Conservation (phyloP, 2,329 filamentous ascomycete genomes). For the Tolypocladium tropicale region DNA sequence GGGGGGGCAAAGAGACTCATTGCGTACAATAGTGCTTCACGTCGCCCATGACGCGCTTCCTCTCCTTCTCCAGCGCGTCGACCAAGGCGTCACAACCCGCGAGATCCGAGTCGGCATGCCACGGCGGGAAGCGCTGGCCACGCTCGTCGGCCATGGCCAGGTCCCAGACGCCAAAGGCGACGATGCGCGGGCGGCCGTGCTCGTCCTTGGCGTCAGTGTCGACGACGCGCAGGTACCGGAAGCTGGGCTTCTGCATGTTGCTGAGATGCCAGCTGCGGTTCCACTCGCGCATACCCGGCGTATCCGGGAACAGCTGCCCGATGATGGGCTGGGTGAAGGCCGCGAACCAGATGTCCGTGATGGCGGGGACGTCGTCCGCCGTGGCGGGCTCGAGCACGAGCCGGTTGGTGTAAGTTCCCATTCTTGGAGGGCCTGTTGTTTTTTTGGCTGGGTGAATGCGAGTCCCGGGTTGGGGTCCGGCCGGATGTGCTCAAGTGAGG, state of each 20-base stretch:
- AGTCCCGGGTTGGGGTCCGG: neutral
- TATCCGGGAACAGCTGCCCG: neutral
- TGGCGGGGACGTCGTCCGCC: neutral
- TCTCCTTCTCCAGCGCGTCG: neutral
- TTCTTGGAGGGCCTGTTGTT: neutral
- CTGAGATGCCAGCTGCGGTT: neutral
- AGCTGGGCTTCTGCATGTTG: neutral
- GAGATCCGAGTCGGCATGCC: neutral
- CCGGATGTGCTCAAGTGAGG: neutral
- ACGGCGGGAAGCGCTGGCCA: neutral
- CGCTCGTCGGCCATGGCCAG: neutral
- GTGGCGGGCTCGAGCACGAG: neutral
- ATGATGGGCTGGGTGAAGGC: neutral
- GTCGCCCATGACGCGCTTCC: neutral
- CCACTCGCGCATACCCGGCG: neutral
- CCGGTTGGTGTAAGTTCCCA: neutral
- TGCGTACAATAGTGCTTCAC: neutral
- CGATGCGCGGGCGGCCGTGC: neutral
- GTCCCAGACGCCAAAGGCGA: neutral
- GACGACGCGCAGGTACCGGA: neutral
- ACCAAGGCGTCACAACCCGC: neutral
- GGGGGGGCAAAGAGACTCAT: neutral
- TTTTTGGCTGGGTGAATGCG: neutral
- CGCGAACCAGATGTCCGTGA: neutral
- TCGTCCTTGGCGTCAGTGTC: neutral